A percentile compares a stretch with the other conserved stretches of the same genome.
Conservation (phyloP, 2,329 filamentous ascomycete genomes). For the Apiospora kogelbergensis region DNA sequence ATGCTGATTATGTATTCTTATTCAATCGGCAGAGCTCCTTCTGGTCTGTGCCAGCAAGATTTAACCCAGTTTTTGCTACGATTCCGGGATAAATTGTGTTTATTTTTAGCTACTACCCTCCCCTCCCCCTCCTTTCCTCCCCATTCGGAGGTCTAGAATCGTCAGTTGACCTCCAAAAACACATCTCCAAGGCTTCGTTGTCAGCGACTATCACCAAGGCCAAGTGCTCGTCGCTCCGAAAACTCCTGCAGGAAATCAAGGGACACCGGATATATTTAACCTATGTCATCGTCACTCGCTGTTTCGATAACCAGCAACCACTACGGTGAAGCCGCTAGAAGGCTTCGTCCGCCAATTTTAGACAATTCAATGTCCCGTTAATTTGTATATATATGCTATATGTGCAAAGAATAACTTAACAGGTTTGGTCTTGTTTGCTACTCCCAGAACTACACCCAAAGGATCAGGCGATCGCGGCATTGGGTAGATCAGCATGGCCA, state of each 20-base stretch:
- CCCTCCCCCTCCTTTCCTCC: not conserved
- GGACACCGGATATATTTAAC: not conserved
- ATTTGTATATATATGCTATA: not conserved
- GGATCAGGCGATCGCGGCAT: not conserved
- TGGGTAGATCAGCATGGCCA: not conserved
- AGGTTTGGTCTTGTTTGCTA: not conserved
- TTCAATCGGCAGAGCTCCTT: not conserved
- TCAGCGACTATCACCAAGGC: not conserved
- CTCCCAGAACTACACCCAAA: not conserved
- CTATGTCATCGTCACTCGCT: not conserved
- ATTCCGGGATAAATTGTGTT: not conserved
- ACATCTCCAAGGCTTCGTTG: not conserved
- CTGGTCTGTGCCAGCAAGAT: not conserved
- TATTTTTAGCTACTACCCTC: constrained; percentile 2
- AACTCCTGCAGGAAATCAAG: not conserved
- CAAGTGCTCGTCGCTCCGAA: not conserved
- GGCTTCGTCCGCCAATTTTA: not conserved
- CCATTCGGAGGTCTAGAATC: not conserved
- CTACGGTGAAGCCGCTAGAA: too few species aligned
- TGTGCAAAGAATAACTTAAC: not conserved
- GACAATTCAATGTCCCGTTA: not conserved
- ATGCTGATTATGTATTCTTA: not conserved
- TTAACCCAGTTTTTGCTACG: not conserved
- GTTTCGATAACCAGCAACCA: not conserved
- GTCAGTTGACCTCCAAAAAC: not conserved